Percentiles rank a stretch among this genome's conserved stretches.
Evolutionary conservation across 768 basidiomycete species (phyloP).

Genomic region (Epithele typhae): DNA sequence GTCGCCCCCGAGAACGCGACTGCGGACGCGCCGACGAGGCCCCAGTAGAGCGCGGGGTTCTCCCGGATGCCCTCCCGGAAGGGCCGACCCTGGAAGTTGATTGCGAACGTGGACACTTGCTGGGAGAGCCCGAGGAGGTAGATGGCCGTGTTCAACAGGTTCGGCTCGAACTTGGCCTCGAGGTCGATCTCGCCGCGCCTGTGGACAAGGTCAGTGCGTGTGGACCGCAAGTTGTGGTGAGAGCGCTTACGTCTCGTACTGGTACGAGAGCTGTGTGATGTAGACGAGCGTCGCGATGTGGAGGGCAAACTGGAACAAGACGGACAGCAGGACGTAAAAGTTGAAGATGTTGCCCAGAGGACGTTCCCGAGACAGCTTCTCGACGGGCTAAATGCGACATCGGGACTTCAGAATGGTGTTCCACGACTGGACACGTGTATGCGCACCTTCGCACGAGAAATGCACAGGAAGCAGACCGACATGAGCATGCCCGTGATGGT

Average conservation of each 20-base stretch:
- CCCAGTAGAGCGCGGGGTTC: constrained; percentile 91
- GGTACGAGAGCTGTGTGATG: constrained; percentile 83
- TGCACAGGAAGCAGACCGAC: constrained; percentile 98
- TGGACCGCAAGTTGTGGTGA: neutral
- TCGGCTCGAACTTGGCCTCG: constrained; percentile 95
- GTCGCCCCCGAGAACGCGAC: constrained; percentile 94
- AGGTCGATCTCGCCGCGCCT: constrained; percentile 81
- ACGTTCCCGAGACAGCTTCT: constrained; percentile 89
- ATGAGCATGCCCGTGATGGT: constrained; percentile 96
- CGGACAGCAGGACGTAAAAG: constrained; percentile 88
- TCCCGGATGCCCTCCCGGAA: constrained; percentile 98
- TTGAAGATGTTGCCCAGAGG: constrained; percentile 97
- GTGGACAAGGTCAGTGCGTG: constrained; percentile 8
- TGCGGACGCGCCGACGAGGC: constrained; percentile 80
- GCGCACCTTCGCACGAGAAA: constrained; percentile 90
- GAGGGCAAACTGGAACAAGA: constrained; percentile 88
- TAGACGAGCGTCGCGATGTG: constrained; percentile 90
- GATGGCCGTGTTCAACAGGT: constrained; percentile 92
- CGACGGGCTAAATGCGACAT: constrained; percentile 67
- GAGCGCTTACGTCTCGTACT: constrained; percentile 64
- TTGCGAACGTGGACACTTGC: constrained; percentile 97
- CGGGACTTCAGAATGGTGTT: neutral
- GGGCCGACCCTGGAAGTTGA: constrained; percentile 97
- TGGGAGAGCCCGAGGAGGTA: constrained; percentile 94
- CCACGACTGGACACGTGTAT: constrained; percentile 3